A percentile compares a stretch with the other conserved stretches of the same genome.
Conservation (phyloP, 2,329 filamentous ascomycete species). For the Ophiocordyceps polyrhachis-furcata region DNA sequence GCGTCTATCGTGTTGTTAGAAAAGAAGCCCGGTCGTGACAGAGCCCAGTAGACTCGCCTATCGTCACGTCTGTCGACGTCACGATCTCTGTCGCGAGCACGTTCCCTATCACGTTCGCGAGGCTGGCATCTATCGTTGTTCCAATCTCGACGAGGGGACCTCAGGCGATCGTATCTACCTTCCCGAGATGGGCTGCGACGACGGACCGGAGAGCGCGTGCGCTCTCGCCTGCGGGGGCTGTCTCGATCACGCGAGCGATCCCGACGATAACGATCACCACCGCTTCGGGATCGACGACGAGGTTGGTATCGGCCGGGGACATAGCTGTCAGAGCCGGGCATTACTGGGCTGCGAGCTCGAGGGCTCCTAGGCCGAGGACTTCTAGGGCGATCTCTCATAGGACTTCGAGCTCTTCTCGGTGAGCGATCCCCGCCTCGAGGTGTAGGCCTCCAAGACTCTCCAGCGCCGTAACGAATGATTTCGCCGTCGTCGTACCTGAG, state of each 20-base stretch:
- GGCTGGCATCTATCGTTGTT: slow-evolving; percentile 14
- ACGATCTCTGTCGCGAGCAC: slow-evolving; percentile 12
- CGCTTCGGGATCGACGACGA: slow-evolving; percentile 22
- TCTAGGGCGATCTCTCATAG: slow-evolving; percentile 10
- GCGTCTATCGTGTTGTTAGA: slow-evolving; percentile 16
- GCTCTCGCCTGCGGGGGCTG: slow-evolving; percentile 17
- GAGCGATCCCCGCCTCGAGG: slow-evolving; percentile 29
- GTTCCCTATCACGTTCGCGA: slow-evolving; percentile 14
- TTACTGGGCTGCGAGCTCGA: slow-evolving; percentile 17
- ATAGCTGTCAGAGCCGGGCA: slow-evolving; percentile 24
- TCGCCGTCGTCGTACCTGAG: slow-evolving; percentile 35
- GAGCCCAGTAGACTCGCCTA: slow-evolving; percentile 10
- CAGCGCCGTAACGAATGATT: slow-evolving; percentile 41
- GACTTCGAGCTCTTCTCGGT: slow-evolving; percentile 17
- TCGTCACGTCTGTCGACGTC: slow-evolving; percentile 24
- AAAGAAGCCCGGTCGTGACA: neutral
- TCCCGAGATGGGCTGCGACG: slow-evolving; percentile 19
- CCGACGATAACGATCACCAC: slow-evolving; percentile 21
- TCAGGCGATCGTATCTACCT: slow-evolving; percentile 18
- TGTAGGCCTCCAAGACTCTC: slow-evolving; percentile 41
- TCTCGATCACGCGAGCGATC: slow-evolving; percentile 22
- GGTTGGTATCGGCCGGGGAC: slow-evolving; percentile 24
- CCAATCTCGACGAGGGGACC: slow-evolving; percentile 19
- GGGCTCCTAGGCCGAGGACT: slow-evolving; percentile 21
- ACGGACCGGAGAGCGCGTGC: slow-evolving; percentile 17